These are phyloP conservation scores for Agarophyton chilense DNA, from an alignment of 23 red algal species.

Conservation along the genomic window DNA sequence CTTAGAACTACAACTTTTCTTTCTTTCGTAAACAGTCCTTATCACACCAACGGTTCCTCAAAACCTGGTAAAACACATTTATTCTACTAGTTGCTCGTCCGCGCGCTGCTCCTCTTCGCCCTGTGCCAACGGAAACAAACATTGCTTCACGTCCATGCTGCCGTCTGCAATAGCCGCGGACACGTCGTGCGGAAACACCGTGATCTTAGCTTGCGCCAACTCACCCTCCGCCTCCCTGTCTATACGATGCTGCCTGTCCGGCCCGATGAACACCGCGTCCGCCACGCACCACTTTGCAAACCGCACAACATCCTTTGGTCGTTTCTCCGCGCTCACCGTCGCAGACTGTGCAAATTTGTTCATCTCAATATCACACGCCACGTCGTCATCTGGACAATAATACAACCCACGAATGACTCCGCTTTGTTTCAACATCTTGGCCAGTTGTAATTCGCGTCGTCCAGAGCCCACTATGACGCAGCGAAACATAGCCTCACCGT, in stretches of 20 bases:
- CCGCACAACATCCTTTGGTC: conserved; percentile 37
- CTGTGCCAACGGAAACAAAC: conserved; percentile 22
- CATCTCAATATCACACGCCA: conserved; percentile 48
- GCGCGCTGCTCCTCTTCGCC: not conserved
- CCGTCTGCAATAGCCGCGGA: conserved; percentile 59
- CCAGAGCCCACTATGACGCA: conserved; percentile 63
- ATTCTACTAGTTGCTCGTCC: conserved; percentile 32
- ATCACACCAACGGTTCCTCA: too few species aligned
- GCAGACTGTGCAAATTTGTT: conserved; percentile 23
- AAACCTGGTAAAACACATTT: not conserved
- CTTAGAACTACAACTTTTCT: too few species aligned
- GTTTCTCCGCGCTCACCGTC: conserved; percentile 16
- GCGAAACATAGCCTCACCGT: conserved; percentile 51
- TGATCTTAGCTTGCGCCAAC: conserved; percentile 50
- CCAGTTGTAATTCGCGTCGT: not conserved
- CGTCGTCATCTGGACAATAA: conserved; percentile 55
- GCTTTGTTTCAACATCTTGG: conserved; percentile 9
- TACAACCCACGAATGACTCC: conserved; percentile 61
- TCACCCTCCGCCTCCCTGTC: conserved; percentile 37
- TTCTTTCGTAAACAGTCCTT: too few species aligned
- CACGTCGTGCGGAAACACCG: conserved; percentile 78
- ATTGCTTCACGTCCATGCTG: conserved; percentile 45
- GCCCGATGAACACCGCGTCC: conserved; percentile 78
- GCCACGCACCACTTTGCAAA: conserved; percentile 68
- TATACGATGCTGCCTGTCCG: conserved; percentile 24